Percentiles rank a stretch among this genome's conserved stretches.
Evolutionary conservation across 2,329 filamentous ascomycete species (phyloP).

Genomic region (Alternaria ventricosa): DNA sequence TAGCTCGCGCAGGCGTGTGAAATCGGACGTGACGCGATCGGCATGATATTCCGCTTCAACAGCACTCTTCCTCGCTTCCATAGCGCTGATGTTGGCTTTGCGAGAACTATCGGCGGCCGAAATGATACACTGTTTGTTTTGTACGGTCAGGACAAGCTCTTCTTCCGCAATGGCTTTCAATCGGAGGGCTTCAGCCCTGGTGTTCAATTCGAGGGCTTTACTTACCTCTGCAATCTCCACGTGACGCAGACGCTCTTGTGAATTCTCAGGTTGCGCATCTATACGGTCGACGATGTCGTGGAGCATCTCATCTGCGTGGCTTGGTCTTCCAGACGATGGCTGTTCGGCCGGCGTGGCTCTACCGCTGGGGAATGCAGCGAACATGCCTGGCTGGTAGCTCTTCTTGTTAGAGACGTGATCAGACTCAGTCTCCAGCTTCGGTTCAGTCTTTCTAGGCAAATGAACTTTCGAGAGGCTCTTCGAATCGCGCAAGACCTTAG

Average conservation of each 20-base stretch:
- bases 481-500: slow-evolving; percentile 26
- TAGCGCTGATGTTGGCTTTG: slow-evolving; percentile 24
- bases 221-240: slow-evolving; percentile 37
- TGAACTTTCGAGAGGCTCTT: slow-evolving; percentile 24
- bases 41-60: slow-evolving; percentile 28
- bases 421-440: background rate
- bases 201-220: slow-evolving; percentile 4
- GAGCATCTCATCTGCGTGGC: slow-evolving; percentile 5
- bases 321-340: background rate
- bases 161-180: background rate
- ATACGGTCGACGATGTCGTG: slow-evolving; percentile 21
- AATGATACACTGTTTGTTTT: slow-evolving; percentile 28
- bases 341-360: background rate
- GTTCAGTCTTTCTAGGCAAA: slow-evolving; percentile 5
- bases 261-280: slow-evolving; percentile 8
- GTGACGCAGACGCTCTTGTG: slow-evolving; percentile 23
- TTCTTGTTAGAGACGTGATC: background rate
- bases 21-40: slow-evolving; percentile 13
- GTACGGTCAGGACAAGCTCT: slow-evolving; percentile 18
- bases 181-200: background rate
- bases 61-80: slow-evolving; percentile 28
- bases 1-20: slow-evolving; percentile 17
- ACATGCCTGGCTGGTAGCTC: background rate
- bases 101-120: slow-evolving; percentile 23
- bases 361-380: background rate